phyloP scores from a whole-genome alignment of 2,329 filamentous ascomycete genomes.

The Penicillium sumatraense region DNA sequence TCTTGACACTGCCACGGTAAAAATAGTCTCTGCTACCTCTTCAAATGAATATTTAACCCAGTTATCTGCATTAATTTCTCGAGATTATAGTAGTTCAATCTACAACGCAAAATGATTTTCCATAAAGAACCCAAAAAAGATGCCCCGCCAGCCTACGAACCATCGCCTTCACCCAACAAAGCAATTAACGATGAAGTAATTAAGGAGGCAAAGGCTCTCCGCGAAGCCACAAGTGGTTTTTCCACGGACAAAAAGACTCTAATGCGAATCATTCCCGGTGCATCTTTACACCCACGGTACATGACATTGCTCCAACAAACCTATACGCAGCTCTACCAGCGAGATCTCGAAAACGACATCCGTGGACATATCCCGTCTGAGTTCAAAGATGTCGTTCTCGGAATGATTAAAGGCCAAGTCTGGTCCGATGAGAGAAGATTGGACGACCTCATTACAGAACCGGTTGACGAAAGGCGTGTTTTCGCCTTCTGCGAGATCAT shows the following conservation, averaged over 20 bases:
- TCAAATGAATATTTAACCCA: background rate
- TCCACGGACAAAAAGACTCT: background rate
- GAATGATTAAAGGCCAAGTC: background rate
- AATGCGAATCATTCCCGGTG: background rate
- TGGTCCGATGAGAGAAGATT: background rate
- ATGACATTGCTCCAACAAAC: background rate
- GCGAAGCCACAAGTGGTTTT: background rate
- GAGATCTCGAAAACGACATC: background rate
- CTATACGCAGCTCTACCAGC: background rate
- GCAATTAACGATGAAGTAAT: background rate
- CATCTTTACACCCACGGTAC: background rate
- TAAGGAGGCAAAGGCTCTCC: background rate
- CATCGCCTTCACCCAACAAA: background rate
- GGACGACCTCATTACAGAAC: background rate
- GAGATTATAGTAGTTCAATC: background rate
- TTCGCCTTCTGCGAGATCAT: background rate
- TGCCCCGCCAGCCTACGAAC: background rate
- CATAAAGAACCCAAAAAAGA: background rate
- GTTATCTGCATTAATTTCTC: background rate
- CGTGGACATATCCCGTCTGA: background rate
- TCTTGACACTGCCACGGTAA: background rate
- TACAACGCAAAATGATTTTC: background rate
- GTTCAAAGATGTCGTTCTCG: background rate
- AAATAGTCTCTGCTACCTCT: background rate
- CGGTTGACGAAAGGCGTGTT: background rate